Percentiles rank a stretch among this genome's conserved stretches.
Conservation (phyloP, 768 basidiomycete genomes). For the Leccinum pellstonianum region DNA sequence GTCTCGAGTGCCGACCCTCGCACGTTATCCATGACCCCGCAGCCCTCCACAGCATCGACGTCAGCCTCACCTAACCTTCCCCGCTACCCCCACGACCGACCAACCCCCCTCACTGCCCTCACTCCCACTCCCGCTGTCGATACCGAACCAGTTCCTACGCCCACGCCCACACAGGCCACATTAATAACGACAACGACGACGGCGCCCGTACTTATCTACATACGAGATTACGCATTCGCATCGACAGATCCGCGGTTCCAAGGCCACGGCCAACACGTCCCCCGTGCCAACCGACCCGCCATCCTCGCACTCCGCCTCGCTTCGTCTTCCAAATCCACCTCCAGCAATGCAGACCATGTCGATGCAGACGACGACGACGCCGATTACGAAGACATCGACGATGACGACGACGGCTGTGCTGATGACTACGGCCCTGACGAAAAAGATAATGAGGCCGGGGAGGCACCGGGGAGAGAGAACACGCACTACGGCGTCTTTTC, state of each 20-base stretch:
- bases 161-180: neutral
- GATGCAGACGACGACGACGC: neutral
- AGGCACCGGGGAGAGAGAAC: slow-evolving; percentile 5
- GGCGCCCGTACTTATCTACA: slow-evolving; percentile 33
- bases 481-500: neutral
- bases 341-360: slow-evolving; percentile 14
- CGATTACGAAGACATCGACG: neutral
- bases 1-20: neutral
- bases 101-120: neutral
- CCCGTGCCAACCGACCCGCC: slow-evolving; percentile 37
- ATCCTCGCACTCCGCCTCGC: slow-evolving; percentile 31
- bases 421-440: neutral
- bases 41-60: neutral
- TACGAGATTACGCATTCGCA: slow-evolving; percentile 51
- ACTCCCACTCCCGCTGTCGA: neutral
- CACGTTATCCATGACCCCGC: neutral
- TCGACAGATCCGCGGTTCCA: slow-evolving; percentile 42
- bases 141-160: neutral
- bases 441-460: slow-evolving; percentile 15
- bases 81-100: slow-evolving; percentile 1
- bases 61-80: neutral
- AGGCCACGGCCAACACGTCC: slow-evolving; percentile 42
- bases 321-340: slow-evolving; percentile 18
- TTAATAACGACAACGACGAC: neutral
- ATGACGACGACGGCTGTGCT: neutral